Conservation (phyloP, 1,139 yeast genomes). For the Ashbya aceris region DNA sequence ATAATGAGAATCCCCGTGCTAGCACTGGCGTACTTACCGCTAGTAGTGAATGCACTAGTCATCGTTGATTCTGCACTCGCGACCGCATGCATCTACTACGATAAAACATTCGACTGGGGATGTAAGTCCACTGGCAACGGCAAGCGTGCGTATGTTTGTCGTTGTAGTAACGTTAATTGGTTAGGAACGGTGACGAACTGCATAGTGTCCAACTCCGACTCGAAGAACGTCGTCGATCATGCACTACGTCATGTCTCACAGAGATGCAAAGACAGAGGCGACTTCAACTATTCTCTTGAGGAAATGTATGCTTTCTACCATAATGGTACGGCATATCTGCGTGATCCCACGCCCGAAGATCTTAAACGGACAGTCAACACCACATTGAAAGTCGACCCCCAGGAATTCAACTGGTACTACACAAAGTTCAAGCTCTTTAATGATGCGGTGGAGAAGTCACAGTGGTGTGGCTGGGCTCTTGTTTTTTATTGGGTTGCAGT, state of each 20-base stretch:
- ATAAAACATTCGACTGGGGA: conserved; percentile 34
- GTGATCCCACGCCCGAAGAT: conserved; percentile 22
- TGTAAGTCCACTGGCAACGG: conserved; percentile 30
- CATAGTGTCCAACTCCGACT: conserved; percentile 25
- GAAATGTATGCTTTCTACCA: conserved; percentile 27
- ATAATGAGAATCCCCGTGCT: too few relatives aligned
- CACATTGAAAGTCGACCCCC: conserved; percentile 28
- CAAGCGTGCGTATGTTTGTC: conserved; percentile 31
- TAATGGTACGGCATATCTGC: conserved; percentile 29
- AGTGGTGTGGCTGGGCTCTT: conserved; percentile 37
- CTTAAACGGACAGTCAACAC: conserved; percentile 16
- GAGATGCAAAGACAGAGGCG: conserved; percentile 31
- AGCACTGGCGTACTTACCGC: not conserved
- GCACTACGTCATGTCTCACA: conserved; percentile 32
- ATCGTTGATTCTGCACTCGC: conserved; percentile 32
- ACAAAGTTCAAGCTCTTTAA: conserved; percentile 28
- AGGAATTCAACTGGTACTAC: conserved; percentile 29
- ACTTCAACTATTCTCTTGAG: conserved; percentile 26
- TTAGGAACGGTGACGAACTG: conserved; percentile 35
- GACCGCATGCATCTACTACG: conserved; percentile 34
- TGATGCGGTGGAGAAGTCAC: conserved; percentile 28
- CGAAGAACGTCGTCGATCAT: conserved; percentile 25
- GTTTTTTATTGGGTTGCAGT: conserved; percentile 34
- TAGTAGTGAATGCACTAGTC: conserved; percentile 5
- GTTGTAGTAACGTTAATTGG: conserved; percentile 35